Evolutionary conservation across 257 asterid genomes (phyloP).

Genomic region (Solanum chmielewskii): DNA sequence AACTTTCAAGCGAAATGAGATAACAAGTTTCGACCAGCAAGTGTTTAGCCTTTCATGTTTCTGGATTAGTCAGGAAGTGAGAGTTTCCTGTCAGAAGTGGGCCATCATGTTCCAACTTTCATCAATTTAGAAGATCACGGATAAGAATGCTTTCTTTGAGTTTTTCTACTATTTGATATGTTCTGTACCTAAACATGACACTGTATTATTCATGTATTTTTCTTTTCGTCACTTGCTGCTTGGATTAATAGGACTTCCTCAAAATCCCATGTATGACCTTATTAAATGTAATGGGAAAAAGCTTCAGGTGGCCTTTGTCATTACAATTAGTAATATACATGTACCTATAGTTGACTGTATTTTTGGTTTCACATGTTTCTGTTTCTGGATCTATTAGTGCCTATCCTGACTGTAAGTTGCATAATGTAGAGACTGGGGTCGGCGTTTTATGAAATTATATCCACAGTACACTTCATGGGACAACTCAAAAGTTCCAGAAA

Average conservation of each 20-base stretch:
- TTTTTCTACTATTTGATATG: not conserved
- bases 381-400: not conserved
- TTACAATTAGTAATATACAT: not conserved
- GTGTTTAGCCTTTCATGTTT: not conserved
- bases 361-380: not conserved
- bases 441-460: slow-evolving; percentile 84
- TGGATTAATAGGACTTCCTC: not conserved
- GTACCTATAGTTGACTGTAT: not conserved
- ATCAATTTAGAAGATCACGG: not conserved
- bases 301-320: not conserved
- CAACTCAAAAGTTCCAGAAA: slow-evolving; percentile 75
- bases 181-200: not conserved
- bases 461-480: slow-evolving; percentile 87
- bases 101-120: not conserved
- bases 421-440: slow-evolving; percentile 92
- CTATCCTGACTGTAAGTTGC: slow-evolving; percentile 10
- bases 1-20: not conserved
- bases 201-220: not conserved
- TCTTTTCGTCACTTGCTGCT: not conserved
- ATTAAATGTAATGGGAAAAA: not conserved
- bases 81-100: not conserved
- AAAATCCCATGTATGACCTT: not conserved
- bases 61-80: not conserved
- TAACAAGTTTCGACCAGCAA: not conserved
- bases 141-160: not conserved